Evolutionary conservation across 176 grass and related monocot species (phyloP).

Genomic region (Avena insularis): DNA sequence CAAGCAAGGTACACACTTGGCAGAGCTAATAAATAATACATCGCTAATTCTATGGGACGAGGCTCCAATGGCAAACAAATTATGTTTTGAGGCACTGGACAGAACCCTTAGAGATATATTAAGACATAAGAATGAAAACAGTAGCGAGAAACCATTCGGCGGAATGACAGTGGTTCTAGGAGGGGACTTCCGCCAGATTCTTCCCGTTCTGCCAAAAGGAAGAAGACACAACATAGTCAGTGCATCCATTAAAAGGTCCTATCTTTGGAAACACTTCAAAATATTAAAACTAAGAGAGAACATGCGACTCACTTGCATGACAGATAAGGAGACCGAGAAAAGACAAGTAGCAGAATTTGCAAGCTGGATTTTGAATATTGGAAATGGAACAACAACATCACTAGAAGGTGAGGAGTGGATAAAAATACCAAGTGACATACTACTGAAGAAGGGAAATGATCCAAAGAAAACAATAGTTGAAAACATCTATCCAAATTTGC

Average conservation of each 20-base stretch:
- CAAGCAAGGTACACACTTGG: background rate
- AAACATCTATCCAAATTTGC: background rate
- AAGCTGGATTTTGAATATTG: background rate
- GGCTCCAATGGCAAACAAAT: background rate
- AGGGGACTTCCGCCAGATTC: slow-evolving; percentile 10
- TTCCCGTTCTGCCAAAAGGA: background rate
- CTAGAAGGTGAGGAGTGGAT: background rate
- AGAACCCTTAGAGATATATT: background rate
- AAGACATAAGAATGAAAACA: background rate
- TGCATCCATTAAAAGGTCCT: slow-evolving; percentile 3
- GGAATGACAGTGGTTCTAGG: slow-evolving; percentile 15
- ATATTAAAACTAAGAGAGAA: background rate
- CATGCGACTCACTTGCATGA: background rate
- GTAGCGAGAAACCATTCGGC: background rate
- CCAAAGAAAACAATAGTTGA: background rate
- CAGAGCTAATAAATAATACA: background rate
- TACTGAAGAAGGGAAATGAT: background rate
- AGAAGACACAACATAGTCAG: background rate
- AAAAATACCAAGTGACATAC: background rate
- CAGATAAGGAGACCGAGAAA: background rate
- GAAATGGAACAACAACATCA: background rate
- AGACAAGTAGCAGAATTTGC: background rate
- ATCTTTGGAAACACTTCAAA: background rate
- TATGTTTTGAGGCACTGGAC: background rate
- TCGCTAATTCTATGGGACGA: background rate